phyloP scores from a whole-genome alignment of 495 filamentous ascomycete species.

The Trichoderma virens region DNA sequence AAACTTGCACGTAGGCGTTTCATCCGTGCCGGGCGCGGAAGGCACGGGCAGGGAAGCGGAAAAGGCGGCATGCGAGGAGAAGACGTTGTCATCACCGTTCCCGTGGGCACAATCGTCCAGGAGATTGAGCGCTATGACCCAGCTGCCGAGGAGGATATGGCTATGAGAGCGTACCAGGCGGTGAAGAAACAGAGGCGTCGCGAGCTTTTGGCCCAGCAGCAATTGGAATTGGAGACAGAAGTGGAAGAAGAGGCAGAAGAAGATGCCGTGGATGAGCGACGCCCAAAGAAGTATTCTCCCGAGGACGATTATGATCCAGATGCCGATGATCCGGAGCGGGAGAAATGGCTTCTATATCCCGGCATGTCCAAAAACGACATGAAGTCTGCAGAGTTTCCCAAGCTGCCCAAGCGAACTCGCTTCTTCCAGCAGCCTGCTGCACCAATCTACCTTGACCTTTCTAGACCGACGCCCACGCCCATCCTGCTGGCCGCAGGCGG shows the following conservation, averaged over 20 bases:
- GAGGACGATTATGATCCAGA: constrained; percentile 27
- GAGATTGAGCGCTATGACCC: constrained; percentile 77
- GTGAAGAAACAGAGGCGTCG: constrained; percentile 24
- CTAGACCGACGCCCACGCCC: constrained; percentile 68
- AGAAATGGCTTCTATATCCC: constrained; percentile 83
- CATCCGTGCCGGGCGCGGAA: constrained; percentile 71
- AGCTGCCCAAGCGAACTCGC: constrained; percentile 45
- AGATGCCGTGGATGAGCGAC: constrained; percentile 16
- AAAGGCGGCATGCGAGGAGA: constrained; percentile 74
- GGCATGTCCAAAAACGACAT: constrained; percentile 60
- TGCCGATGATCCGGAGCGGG: constrained; percentile 34
- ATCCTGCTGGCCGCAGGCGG: constrained; percentile 87
- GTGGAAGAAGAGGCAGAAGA: constrained; percentile 20
- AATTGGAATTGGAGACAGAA: constrained; percentile 16
- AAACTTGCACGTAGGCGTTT: constrained; percentile 75
- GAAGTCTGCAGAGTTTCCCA: constrained; percentile 51
- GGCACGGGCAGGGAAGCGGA: constrained; percentile 77
- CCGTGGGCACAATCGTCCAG: constrained; percentile 82
- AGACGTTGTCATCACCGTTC: constrained; percentile 82
- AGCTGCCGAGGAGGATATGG: constrained; percentile 51
- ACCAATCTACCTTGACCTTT: constrained; percentile 77
- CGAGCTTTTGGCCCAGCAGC: constrained; percentile 3
- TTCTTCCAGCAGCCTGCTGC: constrained; percentile 56
- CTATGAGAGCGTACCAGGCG: constrained; percentile 25
- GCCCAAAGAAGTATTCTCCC: constrained; percentile 11